These are phyloP conservation scores for Capronia americana DNA, from an alignment of 2,329 filamentous ascomycete species.

Conservation along the genomic window DNA sequence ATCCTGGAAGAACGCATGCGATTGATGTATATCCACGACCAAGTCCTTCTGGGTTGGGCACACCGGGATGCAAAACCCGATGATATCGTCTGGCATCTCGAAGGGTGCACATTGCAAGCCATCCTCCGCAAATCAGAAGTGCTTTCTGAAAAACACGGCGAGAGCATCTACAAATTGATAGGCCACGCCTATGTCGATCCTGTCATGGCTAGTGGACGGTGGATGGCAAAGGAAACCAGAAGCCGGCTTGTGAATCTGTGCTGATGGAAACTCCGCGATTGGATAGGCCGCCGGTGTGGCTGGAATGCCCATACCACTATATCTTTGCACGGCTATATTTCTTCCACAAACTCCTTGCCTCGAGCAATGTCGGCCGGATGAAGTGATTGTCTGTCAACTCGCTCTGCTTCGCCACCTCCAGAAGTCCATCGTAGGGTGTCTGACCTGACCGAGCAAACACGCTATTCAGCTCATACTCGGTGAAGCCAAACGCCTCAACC, in stretches of 20 bases:
- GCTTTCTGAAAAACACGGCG: slow-evolving; percentile 13
- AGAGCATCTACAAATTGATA: slow-evolving; percentile 22
- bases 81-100: slow-evolving; percentile 32
- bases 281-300: not conserved
- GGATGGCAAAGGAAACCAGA: slow-evolving; percentile 26
- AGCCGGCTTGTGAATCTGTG: slow-evolving; percentile 25
- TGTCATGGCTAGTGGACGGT: slow-evolving; percentile 30
- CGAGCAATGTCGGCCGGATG: slow-evolving; percentile 34
- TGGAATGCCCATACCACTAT: slow-evolving; percentile 7
- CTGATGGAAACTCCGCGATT: slow-evolving; percentile 30
- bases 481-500: slow-evolving; percentile 39
- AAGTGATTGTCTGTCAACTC: slow-evolving; percentile 38
- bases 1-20: slow-evolving; percentile 28
- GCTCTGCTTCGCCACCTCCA: slow-evolving; percentile 36
- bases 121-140: slow-evolving; percentile 24
- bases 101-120: slow-evolving; percentile 31
- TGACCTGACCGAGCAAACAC: slow-evolving; percentile 35
- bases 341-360: slow-evolving; percentile 37
- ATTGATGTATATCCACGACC: slow-evolving; percentile 29
- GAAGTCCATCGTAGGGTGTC: slow-evolving; percentile 39
- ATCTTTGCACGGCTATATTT: slow-evolving; percentile 30
- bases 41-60: slow-evolving; percentile 29
- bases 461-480: slow-evolving; percentile 40
- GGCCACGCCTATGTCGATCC: slow-evolving; percentile 32
- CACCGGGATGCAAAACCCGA: slow-evolving; percentile 27